These are phyloP conservation scores for Verticillium longisporum DNA, from an alignment of 2,329 filamentous ascomycete species.

Conservation along the genomic window DNA sequence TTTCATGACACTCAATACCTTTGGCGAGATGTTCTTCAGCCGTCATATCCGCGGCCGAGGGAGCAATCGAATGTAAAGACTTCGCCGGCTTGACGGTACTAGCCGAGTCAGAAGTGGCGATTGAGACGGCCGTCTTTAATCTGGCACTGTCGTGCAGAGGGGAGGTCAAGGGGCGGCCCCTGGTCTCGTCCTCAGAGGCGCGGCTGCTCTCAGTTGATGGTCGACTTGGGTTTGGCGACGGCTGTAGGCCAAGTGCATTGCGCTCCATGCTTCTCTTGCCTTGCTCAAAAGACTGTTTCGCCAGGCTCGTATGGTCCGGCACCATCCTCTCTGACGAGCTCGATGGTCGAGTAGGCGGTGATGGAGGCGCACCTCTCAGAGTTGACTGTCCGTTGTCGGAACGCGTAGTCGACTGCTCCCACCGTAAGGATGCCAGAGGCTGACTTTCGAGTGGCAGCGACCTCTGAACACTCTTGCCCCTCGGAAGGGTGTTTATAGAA, in stretches of 20 bases:
- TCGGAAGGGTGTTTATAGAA: constrained; percentile 74
- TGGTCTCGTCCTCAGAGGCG: constrained; percentile 40
- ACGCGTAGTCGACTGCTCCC: constrained; percentile 48
- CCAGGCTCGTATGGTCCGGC: constrained; percentile 29
- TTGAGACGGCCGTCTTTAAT: constrained; percentile 38
- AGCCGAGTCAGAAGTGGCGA: constrained; percentile 45
- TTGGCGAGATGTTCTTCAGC: constrained; percentile 85
- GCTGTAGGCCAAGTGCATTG: constrained; percentile 28
- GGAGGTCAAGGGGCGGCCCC: constrained; percentile 36
- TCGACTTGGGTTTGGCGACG: constrained; percentile 36
- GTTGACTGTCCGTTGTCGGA: constrained; percentile 35
- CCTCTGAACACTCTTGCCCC: constrained; percentile 72
- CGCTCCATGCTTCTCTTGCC: constrained; percentile 42
- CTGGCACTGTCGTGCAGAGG: constrained; percentile 30
- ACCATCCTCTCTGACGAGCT: constrained; percentile 41
- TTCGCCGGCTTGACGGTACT: constrained; percentile 44
- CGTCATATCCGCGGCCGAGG: constrained; percentile 62
- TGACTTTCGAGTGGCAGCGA: constrained; percentile 52
- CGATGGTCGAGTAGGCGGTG: constrained; percentile 53
- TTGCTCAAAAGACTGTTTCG: constrained; percentile 41
- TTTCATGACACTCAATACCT: constrained; percentile 84
- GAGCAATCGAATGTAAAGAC: constrained; percentile 37
- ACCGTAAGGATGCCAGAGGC: constrained; percentile 49
- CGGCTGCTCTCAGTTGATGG: constrained; percentile 37
- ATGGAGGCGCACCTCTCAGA: constrained; percentile 46